Percentiles rank a stretch among this genome's conserved stretches.
Evolutionary conservation across 2,329 filamentous ascomycete species (phyloP).

Genomic region (Lasiodiplodia hormozganensis): DNA sequence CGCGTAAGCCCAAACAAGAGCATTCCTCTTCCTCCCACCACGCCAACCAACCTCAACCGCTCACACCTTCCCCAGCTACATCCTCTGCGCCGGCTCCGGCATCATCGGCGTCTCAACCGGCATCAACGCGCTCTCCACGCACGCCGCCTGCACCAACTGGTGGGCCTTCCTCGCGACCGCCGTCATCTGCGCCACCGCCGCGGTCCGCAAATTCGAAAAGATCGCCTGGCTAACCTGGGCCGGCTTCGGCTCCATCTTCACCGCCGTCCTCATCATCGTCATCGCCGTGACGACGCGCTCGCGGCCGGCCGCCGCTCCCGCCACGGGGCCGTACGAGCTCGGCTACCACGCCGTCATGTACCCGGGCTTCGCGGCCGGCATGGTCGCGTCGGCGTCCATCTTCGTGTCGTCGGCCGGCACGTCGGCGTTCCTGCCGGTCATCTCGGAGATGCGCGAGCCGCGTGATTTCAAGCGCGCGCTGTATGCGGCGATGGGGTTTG

Average conservation of each 20-base stretch:
- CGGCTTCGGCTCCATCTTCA: constrained; percentile 65
- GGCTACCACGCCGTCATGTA: constrained; percentile 64
- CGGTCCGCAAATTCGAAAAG: constrained; percentile 65
- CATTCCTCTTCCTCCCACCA: background rate
- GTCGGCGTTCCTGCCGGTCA: constrained; percentile 68
- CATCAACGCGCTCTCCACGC: constrained; percentile 65
- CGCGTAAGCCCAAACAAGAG: constrained; percentile 38
- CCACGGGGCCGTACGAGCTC: constrained; percentile 65
- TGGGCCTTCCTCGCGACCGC: constrained; percentile 62
- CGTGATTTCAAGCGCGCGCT: constrained; percentile 67
- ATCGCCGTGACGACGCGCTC: constrained; percentile 64
- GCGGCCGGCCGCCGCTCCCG: constrained; percentile 66
- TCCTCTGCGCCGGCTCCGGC: constrained; percentile 63
- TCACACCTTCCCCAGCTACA: constrained; percentile 44
- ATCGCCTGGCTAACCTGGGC: constrained; percentile 69
- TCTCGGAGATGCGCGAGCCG: constrained; percentile 69
- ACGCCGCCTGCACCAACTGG: constrained; percentile 66
- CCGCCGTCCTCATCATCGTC: constrained; percentile 65
- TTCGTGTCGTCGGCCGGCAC: constrained; percentile 67
- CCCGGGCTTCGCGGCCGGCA: constrained; percentile 65
- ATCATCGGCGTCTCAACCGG: constrained; percentile 66
- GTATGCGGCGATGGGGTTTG: constrained; percentile 64
- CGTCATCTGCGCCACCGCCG: constrained; percentile 58
- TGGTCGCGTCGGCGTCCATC: constrained; percentile 65
- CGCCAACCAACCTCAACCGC: background rate